Percentiles rank a stretch among this genome's conserved stretches.
Conservation (phyloP, 352 stramenopile species). For the Phytophthora kernoviae region DNA sequence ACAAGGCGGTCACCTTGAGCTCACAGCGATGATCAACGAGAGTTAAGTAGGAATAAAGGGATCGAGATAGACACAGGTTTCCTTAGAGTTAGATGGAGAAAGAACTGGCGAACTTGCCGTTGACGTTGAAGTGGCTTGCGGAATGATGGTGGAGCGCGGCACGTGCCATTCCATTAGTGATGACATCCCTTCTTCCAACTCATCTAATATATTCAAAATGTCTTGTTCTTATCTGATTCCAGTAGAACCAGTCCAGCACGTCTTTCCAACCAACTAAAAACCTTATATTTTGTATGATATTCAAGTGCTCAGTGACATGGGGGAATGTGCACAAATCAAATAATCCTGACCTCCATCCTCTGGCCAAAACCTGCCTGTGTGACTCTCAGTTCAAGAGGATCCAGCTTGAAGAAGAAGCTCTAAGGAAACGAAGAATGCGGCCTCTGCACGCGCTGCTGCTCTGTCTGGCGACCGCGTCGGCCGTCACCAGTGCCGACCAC, state of each 20-base stretch:
- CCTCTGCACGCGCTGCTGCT: constrained; percentile 27
- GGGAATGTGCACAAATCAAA: background rate
- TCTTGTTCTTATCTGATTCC: background rate
- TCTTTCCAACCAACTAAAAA: too few species aligned
- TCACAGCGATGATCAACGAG: constrained; percentile 20
- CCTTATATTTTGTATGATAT: too few species aligned
- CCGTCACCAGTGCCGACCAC: constrained; percentile 22
- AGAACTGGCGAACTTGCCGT: background rate
- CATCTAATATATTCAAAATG: constrained; percentile 1
- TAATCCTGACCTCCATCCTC: too few species aligned
- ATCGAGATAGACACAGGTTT: too few species aligned
- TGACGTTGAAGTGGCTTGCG: background rate
- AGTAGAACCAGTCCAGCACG: too few species aligned
- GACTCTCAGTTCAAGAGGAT: constrained; percentile 35
- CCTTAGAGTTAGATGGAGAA: background rate
- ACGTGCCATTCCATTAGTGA: constrained; percentile 1
- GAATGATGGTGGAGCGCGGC: background rate
- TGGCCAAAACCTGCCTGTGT: constrained; percentile 7
- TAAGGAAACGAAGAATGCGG: constrained; percentile 19
- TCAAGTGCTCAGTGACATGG: constrained; percentile 3
- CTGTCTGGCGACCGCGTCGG: constrained; percentile 22
- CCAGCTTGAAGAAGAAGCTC: constrained; percentile 41
- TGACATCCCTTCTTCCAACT: constrained; percentile 11
- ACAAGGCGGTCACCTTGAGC: constrained; percentile 18
- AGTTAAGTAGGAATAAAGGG: constrained; percentile 8